Percentiles rank a stretch among this genome's conserved stretches.
Conservation (phyloP, 176 grass and related monocot genomes). For the Zizania latifolia region DNA sequence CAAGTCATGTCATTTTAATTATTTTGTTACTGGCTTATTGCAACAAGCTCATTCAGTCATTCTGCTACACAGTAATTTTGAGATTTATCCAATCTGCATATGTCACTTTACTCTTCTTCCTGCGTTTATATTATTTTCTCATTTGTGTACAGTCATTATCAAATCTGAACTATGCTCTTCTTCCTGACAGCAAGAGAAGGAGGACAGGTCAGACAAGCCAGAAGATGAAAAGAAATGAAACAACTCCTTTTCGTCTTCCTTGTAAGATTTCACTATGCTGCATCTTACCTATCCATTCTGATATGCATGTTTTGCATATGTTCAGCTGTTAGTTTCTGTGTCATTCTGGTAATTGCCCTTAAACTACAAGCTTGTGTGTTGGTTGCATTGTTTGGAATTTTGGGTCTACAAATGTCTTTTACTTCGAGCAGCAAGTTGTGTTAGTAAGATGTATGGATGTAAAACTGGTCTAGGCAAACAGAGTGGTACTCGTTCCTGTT, state of each 20-base stretch:
- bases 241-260: conserved; percentile 4
- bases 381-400: not conserved
- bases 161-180: not conserved
- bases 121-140: not conserved
- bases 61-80: not conserved
- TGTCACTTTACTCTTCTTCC: not conserved
- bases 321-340: not conserved
- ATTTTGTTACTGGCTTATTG: not conserved
- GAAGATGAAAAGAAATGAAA: conserved; percentile 63
- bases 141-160: not conserved
- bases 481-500: not conserved
- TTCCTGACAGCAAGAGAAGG: conserved; percentile 56
- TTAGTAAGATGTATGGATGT: not conserved
- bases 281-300: not conserved
- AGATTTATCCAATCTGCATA: not conserved
- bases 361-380: not conserved
- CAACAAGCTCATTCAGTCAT: not conserved
- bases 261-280: conserved; percentile 18
- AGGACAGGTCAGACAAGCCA: conserved; percentile 60
- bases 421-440: not conserved
- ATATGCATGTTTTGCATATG: conserved; percentile 15
- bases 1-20: not conserved
- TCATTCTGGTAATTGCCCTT: not conserved
- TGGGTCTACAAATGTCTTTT: not conserved
- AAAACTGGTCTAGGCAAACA: not conserved